A percentile compares a stretch with the other conserved stretches of the same genome.
These are phyloP conservation scores for Mycena floridula DNA, from an alignment of 768 basidiomycete species.

Conservation along the genomic window DNA sequence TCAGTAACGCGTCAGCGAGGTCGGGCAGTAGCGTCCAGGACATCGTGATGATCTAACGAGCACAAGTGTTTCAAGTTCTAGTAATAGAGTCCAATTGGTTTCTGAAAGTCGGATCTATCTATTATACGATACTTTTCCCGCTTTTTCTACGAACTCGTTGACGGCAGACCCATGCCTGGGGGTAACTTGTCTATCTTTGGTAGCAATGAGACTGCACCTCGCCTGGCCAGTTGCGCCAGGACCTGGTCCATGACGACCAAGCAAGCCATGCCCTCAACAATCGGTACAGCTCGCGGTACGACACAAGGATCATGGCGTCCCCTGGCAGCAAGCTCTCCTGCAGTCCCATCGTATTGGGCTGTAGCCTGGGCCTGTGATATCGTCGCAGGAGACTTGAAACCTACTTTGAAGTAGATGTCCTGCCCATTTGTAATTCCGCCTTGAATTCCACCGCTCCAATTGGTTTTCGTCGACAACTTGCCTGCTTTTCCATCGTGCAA, in stretches of 20 bases:
- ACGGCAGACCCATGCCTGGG: slow-evolving; percentile 85
- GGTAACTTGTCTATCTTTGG: slow-evolving; percentile 86
- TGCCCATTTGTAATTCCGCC: slow-evolving; percentile 98
- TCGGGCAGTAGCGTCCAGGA: too few species aligned
- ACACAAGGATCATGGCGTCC: slow-evolving; percentile 98
- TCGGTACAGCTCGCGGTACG: slow-evolving; percentile 93
- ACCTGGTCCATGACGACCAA: slow-evolving; percentile 94
- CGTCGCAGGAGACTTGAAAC: slow-evolving; percentile 98
- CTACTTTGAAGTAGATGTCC: slow-evolving; percentile 96
- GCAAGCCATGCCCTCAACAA: slow-evolving; percentile 97
- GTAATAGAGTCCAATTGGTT: too few species aligned
- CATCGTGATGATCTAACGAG: too few species aligned
- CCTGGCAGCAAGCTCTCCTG: slow-evolving; percentile 81
- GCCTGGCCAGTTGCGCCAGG: slow-evolving; percentile 82
- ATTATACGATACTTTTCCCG: too few species aligned
- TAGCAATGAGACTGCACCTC: slow-evolving; percentile 67
- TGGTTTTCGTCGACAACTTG: slow-evolving; percentile 75
- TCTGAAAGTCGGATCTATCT: too few species aligned
- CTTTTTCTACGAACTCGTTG: too few species aligned
- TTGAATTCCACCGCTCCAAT: slow-evolving; percentile 97
- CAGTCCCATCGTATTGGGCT: slow-evolving; percentile 88
- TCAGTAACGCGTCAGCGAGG: slow-evolving; percentile 45
- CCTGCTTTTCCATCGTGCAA: slow-evolving; percentile 57
- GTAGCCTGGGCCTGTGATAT: slow-evolving; percentile 90
- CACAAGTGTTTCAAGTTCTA: too few species aligned